Base-by-base conservation (phyloP, 2,329 filamentous ascomycete species). In the Colletotrichum theobromicola region DNA sequence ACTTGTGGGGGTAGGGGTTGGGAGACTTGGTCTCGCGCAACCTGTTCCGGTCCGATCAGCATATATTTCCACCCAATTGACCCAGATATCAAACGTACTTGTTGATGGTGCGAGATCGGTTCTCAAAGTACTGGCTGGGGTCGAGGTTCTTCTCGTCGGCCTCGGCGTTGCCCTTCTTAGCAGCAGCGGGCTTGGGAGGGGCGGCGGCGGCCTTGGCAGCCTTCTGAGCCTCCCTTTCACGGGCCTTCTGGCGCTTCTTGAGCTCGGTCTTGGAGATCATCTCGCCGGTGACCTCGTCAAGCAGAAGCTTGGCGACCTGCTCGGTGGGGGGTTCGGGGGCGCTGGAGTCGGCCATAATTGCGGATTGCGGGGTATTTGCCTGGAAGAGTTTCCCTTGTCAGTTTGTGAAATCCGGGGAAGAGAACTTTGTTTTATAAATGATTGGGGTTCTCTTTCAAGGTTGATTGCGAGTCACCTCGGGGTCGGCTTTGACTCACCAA, bases 171-270 rank as follows among this genome's bases (percentile, higher is more conserved):
- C 89, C 93, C 89, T 94, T 94, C 84, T 95, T 93, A 76, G 91
- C 91, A 76, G 89, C 87, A 76, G 89, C 87, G 79, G 91, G 86
- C 77, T 89, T 88, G 53, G 90, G 89, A 42, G 91, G 88, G 75
- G 92, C 89, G 65, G 91, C 89, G 67, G 94, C 94, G 32, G 92
- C 94, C 89, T 95, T 96, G 87, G 95, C 92, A 79, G 92, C 92
- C 93, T 98, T 98, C 87, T 95, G 94, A 79, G 94, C 94, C 76
- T 97, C 95, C 85, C 91, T 92, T 85, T 96, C 92, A 78, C 96
- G 93, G 83, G 93, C 90, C 94, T 99, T 99, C 88, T 96, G 92
- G 81, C 96, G 93, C 88, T 95, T 96, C 95, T 99, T 99, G 84
- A 98, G 89, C 87, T 96, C 93, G 18, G 92, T 91, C 92, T 96